Evolutionary conservation across 164 flowering plant genomes (phyloP).

Genomic region (Hamamelis virginiana): DNA sequence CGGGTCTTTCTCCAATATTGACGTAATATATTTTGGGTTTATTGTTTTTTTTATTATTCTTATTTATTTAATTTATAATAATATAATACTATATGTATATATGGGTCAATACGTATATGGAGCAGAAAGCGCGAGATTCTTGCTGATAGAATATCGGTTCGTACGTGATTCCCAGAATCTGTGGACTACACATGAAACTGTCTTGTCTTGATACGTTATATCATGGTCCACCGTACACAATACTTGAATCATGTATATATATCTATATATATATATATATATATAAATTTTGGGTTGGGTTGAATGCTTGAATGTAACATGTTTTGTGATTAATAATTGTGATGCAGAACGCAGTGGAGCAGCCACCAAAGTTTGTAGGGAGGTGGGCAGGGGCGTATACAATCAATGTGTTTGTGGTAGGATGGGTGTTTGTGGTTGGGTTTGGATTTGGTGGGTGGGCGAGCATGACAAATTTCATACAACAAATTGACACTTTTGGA

Average conservation of each 20-base stretch:
- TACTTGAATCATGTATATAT: no score
- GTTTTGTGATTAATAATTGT: background rate
- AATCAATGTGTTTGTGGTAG: slow-evolving; percentile 74
- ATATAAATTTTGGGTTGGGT: no score
- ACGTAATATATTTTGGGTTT: background rate
- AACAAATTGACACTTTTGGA: slow-evolving; percentile 88
- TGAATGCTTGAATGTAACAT: slow-evolving; percentile 12
- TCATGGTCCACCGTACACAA: no score
- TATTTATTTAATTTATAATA: background rate
- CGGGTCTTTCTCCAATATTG: slow-evolving; percentile 29
- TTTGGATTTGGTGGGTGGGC: slow-evolving; percentile 99
- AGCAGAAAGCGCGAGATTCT: slow-evolving; percentile 21
- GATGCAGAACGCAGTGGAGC: slow-evolving; percentile 93
- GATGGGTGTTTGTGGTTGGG: slow-evolving; percentile 85
- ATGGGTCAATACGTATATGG: background rate
- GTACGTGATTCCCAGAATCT: background rate
- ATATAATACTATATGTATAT: no score
- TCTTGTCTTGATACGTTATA: no score
- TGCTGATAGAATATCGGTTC: slow-evolving; percentile 11
- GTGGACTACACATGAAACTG: no score
- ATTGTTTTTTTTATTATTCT: background rate
- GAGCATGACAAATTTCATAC: slow-evolving; percentile 72
- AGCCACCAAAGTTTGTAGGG: slow-evolving; percentile 72
- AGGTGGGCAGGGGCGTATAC: slow-evolving; percentile 75
- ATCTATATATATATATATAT: no score